phyloP scores from a whole-genome alignment of 2,329 filamentous ascomycete species.

The Fusarium dlaminii region DNA sequence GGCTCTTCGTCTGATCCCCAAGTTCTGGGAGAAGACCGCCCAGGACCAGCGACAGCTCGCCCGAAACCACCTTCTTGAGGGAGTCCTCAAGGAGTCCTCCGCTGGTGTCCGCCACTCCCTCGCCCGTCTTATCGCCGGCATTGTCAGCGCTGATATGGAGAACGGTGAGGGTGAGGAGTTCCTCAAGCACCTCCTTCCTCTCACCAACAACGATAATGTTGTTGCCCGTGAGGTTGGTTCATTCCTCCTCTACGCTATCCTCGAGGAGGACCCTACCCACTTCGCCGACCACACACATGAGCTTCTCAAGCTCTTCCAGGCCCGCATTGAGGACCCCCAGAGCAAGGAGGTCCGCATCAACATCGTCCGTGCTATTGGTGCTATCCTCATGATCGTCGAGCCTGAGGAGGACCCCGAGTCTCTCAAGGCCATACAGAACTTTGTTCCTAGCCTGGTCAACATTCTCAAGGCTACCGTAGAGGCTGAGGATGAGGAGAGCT shows the following conservation, averaged over 20 bases:
- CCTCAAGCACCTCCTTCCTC: conserved; percentile 79
- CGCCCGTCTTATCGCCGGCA: conserved; percentile 85
- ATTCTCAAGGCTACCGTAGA: conserved; percentile 88
- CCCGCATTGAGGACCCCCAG: conserved; percentile 89
- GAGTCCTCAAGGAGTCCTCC: conserved; percentile 81
- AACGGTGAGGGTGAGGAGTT: conserved; percentile 83
- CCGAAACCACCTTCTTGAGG: conserved; percentile 83
- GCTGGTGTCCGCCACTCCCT: conserved; percentile 84
- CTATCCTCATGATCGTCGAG: conserved; percentile 87
- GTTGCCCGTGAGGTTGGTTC: conserved; percentile 88
- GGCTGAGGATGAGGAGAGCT: conserved; percentile 83
- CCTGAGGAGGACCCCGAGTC: conserved; percentile 83
- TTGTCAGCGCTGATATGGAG: conserved; percentile 83
- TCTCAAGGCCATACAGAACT: conserved; percentile 78
- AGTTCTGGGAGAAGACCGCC: conserved; percentile 83
- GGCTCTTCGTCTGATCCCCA: conserved; percentile 81
- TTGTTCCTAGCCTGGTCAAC: conserved; percentile 87
- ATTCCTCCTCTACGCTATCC: conserved; percentile 90
- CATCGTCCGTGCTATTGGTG: conserved; percentile 89
- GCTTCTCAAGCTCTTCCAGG: conserved; percentile 84
- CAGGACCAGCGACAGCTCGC: conserved; percentile 81
- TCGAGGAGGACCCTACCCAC: conserved; percentile 86
- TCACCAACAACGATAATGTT: conserved; percentile 78
- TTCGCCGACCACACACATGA: conserved; percentile 84
- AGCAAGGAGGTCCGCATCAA: conserved; percentile 94